A percentile compares a stretch with the other conserved stretches of the same genome.
Conservation (phyloP, 768 basidiomycete genomes). For the Lactarius sanguifluus region DNA sequence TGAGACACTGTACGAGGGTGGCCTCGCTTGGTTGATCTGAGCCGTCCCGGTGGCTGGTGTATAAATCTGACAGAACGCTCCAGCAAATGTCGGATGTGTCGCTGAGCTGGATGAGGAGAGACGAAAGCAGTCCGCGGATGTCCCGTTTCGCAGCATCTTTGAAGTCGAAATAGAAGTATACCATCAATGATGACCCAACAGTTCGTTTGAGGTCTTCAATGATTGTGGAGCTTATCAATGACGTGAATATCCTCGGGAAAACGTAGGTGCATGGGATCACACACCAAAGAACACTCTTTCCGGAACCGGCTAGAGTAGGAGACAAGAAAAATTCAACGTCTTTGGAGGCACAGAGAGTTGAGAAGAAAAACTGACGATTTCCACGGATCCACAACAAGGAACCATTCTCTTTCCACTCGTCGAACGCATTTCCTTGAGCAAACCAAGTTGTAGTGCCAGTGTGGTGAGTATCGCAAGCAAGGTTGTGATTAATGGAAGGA, state of each 20-base stretch:
- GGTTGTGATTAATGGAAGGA: slow-evolving; percentile 15
- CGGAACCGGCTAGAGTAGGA: slow-evolving; percentile 2
- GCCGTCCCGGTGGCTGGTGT: neutral
- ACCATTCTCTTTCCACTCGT: neutral
- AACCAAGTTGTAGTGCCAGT: slow-evolving; percentile 12
- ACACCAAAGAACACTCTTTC: slow-evolving; percentile 14
- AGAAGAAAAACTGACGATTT: neutral
- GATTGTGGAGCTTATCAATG: slow-evolving; percentile 2
- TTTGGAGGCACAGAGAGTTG: neutral
- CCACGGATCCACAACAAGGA: slow-evolving; percentile 17
- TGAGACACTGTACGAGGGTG: neutral
- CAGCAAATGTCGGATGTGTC: neutral
- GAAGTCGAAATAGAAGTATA: slow-evolving; percentile 5
- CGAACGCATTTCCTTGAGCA: neutral
- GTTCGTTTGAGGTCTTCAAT: slow-evolving; percentile 5
- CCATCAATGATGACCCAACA: neutral
- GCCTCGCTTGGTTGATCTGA: neutral
- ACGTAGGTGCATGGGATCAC: neutral
- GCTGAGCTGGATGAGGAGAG: slow-evolving; percentile 9
- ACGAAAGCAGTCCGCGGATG: slow-evolving; percentile 2
- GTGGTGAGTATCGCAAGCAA: neutral
- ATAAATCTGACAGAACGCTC: neutral
- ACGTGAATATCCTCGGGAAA: neutral
- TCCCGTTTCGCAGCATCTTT: neutral
- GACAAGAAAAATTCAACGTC: neutral